phyloP scores from a whole-genome alignment of 2,329 filamentous ascomycete species.

The Daldinia eschscholtzii region DNA sequence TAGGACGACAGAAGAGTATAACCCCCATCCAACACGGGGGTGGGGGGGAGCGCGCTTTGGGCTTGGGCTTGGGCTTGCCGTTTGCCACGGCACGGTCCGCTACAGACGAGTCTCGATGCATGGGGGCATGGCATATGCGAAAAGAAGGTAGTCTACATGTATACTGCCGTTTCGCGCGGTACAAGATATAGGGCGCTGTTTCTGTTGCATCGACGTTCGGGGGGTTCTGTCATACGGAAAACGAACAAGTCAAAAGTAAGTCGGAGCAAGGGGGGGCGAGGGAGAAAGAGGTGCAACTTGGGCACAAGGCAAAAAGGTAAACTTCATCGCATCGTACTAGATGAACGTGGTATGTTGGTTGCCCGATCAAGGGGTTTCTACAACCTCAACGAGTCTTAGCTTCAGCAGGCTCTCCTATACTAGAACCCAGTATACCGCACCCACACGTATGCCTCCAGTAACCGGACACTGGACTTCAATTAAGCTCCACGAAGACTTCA shows the following conservation, averaged over 20 bases:
- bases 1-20: conserved; percentile 27
- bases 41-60: not conserved
- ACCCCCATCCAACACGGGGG: not conserved
- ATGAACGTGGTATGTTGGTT: not conserved
- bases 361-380: not conserved
- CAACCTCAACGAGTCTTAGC: not conserved
- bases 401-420: not conserved
- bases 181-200: conserved; percentile 8
- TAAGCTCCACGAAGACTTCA: not conserved
- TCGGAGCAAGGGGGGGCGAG: too few relatives aligned
- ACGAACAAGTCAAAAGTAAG: not conserved
- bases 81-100: conserved; percentile 41
- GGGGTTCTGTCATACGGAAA: not conserved
- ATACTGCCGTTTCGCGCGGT: conserved; percentile 3
- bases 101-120: conserved; percentile 27
- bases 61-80: conserved; percentile 19
- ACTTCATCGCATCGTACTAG: conserved; percentile 1
- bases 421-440: not conserved
- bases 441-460: not conserved
- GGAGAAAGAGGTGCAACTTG: not conserved
- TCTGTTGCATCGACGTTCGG: conserved; percentile 3
- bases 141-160: conserved; percentile 2
- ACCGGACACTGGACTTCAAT: not conserved
- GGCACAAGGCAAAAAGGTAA: conserved; percentile 4
- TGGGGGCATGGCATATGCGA: not conserved